Base-by-base conservation (phyloP, 495 filamentous ascomycete species). In the Penicillium turbatum region DNA sequence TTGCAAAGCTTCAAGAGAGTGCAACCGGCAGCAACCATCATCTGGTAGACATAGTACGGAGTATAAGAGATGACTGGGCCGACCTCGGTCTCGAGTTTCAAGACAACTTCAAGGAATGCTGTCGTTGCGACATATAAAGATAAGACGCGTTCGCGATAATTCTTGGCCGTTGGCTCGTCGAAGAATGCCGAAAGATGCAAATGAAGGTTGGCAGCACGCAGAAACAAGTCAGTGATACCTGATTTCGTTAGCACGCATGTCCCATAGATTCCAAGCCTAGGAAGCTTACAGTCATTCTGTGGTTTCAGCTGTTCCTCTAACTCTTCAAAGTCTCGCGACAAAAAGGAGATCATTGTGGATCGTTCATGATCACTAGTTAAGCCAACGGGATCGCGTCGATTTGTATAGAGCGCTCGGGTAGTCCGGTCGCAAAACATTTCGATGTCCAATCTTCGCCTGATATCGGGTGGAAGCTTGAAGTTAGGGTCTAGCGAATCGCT, bases 11-110 rank as follows among this genome's bases (percentile, higher is more conserved):
- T 96, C 46, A 95, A 74, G 34, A 97, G 69, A 5, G 88, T 85
- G 62, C 92, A 95, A 13, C 88, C 89, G 1, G 84, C 88, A 34
- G 90, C 91, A 34, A 95, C 85, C 61, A 95, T 84, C 86, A 96
- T 95, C 70, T 95, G 91, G 59, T 91, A 85, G 48, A 96, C 79
- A 66, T 95, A 95, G 64, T 92, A 91, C 36, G 88, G 88, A 15
- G 85, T 82, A 62, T 87, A 90, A 16, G 77, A 76, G 11, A 96
- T 72, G 16, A 86, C 75, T 26, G 70, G 58, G 40, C 72, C 69
- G 48, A 69, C 67, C 35, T 73, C 63, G 1, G 76, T 72, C 56
- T 84, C 79, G 3, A 85, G 70, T 13, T 81, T 78, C 60, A 92
- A 80, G 12, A 87, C 82, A 38, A 78, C 71, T 58, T 93, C 87